Base-by-base conservation (phyloP, 345 rosid species). In the Citrus medica region DNA sequence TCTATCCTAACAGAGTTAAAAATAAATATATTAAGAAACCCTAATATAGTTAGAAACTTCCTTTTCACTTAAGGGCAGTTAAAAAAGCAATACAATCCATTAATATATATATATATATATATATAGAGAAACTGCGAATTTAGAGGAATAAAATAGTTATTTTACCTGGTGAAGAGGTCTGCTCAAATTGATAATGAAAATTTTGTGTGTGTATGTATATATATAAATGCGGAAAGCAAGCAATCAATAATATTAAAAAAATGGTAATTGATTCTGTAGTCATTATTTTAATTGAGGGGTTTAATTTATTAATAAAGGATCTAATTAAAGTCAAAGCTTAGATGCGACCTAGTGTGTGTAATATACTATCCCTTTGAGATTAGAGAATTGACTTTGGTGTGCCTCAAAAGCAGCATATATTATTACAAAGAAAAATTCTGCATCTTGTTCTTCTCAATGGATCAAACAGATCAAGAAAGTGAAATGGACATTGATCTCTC, bases 321-420 rank as follows among this genome's bases (percentile, higher is more conserved):
- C 66, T 3, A 77, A 60, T 40, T 82, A 80, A 84, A 87, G 88
- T 87, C 90, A 87, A 82, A 81, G 56, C 83, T 84, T 71, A 79
- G 90, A 84, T 82, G 88, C 87, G 78, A 82, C 88, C 77, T 76
- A 82, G 75, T 55, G 58, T 83, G 82, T 80, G 71, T 63, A 70
- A 81, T 66, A 81, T 69, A 58, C 77, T 77, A 73, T 75, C 51
- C 79, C 81, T 78, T 69, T 56, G 81, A 62, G 89, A 76, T 81
- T 86, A 79, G 77, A 87, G 90, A 62, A 79, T 90, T 87, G 93
- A 90, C 90, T 87, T 87, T 77, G 83, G 90, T 84, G 91, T 84
- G 85, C 89, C 89, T 84, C 87, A 85, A 90, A 88, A 87, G 88
- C 80, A 80, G 84, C 86, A 78, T 13, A 46, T 12, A 46, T 25